Percentiles rank a stretch among this genome's conserved stretches.
Evolutionary conservation across 176 grass and related monocot species (phyloP).

Genomic region (Olyra latifolia): DNA sequence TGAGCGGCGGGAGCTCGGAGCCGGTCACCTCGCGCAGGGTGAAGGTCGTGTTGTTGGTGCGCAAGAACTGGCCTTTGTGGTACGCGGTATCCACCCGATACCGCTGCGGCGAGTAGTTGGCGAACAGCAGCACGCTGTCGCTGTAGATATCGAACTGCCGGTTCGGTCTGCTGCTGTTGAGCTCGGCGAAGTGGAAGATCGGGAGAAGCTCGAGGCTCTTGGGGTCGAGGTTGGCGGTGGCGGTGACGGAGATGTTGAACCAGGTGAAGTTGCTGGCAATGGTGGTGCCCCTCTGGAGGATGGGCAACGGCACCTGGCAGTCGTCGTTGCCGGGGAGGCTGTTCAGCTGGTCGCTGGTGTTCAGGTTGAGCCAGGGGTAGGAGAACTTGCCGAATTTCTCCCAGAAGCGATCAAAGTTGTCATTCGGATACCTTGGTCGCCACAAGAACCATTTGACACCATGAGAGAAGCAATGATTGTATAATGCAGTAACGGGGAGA

Average conservation of each 20-base stretch:
- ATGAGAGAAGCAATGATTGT: not conserved
- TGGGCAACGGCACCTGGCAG: not conserved
- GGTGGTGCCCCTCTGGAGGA: not conserved
- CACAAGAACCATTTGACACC: not conserved
- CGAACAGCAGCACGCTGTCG: fast-evolving
- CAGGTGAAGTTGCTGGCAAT: not conserved
- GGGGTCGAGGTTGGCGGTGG: fast-evolving
- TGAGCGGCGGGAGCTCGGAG: constrained; percentile 11
- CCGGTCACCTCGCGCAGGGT: not conserved
- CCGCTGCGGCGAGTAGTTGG: not conserved
- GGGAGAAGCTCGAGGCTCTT: not conserved
- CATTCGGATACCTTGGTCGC: not conserved
- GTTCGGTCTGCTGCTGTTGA: not conserved
- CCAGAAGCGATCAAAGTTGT: not conserved
- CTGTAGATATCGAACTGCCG: not conserved
- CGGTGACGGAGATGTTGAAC: fast-evolving
- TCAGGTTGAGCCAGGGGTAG: not conserved
- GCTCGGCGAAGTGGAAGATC: constrained; percentile 27
- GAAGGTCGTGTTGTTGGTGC: not conserved
- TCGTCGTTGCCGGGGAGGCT: not conserved
- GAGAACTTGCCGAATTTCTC: fast-evolving
- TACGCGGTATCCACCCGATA: not conserved
- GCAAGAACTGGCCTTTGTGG: not conserved
- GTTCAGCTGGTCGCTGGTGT: fast-evolving
- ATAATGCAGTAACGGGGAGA: not conserved